These are phyloP conservation scores for Adansonia digitata DNA, from an alignment of 345 rosid genomes.

Conservation along the genomic window DNA sequence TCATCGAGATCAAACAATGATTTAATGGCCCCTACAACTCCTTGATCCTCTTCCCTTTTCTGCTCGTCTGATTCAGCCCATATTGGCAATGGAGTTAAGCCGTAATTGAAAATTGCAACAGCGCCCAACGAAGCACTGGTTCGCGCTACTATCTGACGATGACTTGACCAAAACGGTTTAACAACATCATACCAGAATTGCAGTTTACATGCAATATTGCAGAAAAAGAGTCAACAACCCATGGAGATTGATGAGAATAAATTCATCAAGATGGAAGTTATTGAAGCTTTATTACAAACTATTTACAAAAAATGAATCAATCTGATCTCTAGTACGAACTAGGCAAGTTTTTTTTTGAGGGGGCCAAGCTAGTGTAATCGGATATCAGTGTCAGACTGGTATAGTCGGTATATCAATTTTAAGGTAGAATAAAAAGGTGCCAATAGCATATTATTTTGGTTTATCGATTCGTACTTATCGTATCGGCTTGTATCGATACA, in stretches of 20 bases:
- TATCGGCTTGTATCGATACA: too few relatives aligned
- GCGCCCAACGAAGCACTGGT: constrained; percentile 29
- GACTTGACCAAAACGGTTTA: constrained; percentile 19
- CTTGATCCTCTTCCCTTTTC: constrained; percentile 44
- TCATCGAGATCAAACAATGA: constrained; percentile 75
- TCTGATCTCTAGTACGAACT: not conserved
- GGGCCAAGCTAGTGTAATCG: too few relatives aligned
- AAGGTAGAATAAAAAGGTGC: too few relatives aligned
- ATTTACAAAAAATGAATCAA: not conserved
- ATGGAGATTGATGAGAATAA: not conserved
- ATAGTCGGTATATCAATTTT: too few relatives aligned
- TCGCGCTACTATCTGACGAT: constrained; percentile 27
- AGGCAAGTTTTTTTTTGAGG: too few relatives aligned
- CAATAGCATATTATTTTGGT: too few relatives aligned
- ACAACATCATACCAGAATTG: constrained; percentile 18
- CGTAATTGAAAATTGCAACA: constrained; percentile 22
- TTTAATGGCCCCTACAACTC: constrained; percentile 55
- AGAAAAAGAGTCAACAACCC: not conserved
- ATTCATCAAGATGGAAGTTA: not conserved
- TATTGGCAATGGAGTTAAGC: constrained; percentile 25
- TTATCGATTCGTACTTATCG: too few relatives aligned
- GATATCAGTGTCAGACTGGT: too few relatives aligned
- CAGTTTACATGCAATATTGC: constrained; percentile 26
- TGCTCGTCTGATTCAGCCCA: constrained; percentile 27
- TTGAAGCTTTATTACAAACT: not conserved